These are phyloP conservation scores for Isatis tinctoria DNA, from an alignment of 345 rosid genomes.

Conservation along the genomic window DNA sequence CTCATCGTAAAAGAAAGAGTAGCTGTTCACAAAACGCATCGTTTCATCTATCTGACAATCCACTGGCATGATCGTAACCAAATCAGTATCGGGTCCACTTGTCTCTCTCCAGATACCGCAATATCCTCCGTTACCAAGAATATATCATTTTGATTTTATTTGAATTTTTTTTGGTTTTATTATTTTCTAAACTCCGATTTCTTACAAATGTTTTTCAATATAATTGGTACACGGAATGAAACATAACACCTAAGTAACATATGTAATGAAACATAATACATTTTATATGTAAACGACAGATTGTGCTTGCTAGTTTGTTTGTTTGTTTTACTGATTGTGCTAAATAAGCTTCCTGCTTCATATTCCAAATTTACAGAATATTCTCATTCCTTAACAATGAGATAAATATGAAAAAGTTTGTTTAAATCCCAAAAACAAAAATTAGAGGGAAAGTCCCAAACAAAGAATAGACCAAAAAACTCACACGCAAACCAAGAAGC, in stretches of 20 bases:
- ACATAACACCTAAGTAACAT: too few species aligned
- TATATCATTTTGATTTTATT: background rate
- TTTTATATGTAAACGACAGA: too few species aligned
- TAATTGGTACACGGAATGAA: too few species aligned
- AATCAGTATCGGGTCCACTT: conserved; percentile 21
- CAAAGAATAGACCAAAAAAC: background rate
- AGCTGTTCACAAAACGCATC: conserved; percentile 14
- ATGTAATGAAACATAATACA: too few species aligned
- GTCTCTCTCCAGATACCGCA: background rate
- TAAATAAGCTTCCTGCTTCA: background rate
- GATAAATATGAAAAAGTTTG: background rate
- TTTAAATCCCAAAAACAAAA: background rate
- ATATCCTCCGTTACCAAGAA: conserved; percentile 23
- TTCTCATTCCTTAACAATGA: conserved; percentile 4
- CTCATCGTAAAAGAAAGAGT: background rate
- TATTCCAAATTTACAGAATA: background rate
- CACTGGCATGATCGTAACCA: conserved; percentile 15
- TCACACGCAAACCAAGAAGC: background rate
- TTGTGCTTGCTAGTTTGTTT: too few species aligned
- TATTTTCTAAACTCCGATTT: background rate
- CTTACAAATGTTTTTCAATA: background rate
- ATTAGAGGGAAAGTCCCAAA: conserved; percentile 3
- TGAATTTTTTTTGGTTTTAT: background rate
- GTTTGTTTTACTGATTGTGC: background rate
- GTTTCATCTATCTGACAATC: conserved; percentile 15